Percentiles rank a stretch among this genome's conserved stretches.
These are phyloP conservation scores for Sordaria brevicollis DNA, from an alignment of 495 filamentous ascomycete genomes.

Conservation along the genomic window DNA sequence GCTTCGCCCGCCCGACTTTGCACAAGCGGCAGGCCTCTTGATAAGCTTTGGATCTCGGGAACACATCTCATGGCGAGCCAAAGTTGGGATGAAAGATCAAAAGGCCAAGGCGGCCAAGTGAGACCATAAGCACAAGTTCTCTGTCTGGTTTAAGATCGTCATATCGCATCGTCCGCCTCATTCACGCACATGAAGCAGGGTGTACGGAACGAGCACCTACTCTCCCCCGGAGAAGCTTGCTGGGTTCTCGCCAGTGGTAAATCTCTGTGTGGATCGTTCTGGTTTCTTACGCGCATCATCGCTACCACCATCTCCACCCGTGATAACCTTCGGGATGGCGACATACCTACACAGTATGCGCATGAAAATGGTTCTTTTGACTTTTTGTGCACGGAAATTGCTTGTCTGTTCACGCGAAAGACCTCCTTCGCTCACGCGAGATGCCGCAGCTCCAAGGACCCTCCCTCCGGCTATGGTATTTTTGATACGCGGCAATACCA, in stretches of 20 bases:
- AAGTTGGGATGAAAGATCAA: background rate
- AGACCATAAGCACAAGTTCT: background rate
- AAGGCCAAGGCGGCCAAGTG: background rate
- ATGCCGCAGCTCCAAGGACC: background rate
- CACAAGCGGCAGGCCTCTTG: background rate
- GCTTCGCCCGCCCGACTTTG: background rate
- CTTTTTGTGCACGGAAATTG: background rate
- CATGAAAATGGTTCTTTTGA: background rate
- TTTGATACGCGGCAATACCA: background rate
- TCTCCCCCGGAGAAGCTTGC: background rate
- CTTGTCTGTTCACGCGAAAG: background rate
- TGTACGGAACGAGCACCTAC: background rate
- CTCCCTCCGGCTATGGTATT: background rate
- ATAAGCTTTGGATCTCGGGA: background rate
- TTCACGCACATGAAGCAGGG: background rate
- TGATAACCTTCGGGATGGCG: background rate
- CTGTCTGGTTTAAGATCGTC: background rate
- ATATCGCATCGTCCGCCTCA: background rate
- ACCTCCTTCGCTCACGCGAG: background rate
- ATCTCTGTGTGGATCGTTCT: background rate
- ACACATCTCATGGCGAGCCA: background rate
- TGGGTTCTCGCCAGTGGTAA: background rate
- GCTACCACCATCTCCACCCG: background rate
- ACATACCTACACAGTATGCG: background rate
- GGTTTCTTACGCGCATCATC: background rate